Evolutionary conservation across 2,329 filamentous ascomycete species (phyloP), one percentile per base, ranked within the genome.

Genomic region (Cladosporium sp.): DNA sequence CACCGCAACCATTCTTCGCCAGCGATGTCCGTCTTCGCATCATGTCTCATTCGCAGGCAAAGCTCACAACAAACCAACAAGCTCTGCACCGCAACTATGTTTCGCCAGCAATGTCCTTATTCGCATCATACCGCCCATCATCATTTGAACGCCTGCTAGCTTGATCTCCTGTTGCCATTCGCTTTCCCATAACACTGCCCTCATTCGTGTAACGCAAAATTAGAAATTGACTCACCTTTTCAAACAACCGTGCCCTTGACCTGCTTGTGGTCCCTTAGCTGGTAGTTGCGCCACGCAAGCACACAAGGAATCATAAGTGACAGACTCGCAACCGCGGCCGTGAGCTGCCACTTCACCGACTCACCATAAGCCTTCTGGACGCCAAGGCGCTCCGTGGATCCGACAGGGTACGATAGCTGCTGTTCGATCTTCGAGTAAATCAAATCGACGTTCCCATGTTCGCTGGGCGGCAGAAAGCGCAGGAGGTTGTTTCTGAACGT

Each of bases 301-400:
- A 76, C 70, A 44, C 69, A 72, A 32, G 75, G 66, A 18, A 75
- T 41, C 4, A 69, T 70, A 21, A 78, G 34, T 51, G 69, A 74
- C 69, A 74, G 71, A 34, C 76, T 66, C 5, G 68, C 71, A 8
- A 73, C 75, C 54, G 77, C 70, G 4, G 78, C 78, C 55, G 80
- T 79, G 34, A 81, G 70, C 76, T 82, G 77, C n/a, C 73, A 69
- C 38, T 72, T 77, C 75, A 86, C 83, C 4, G 80, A 78, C 44
- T 81, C 79, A 1, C 78, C 82, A 66, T 86, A 86, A 0, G 83
- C 73, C 57, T 76, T 65, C 34, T 81, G 77, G 60, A 85, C 83
- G 2, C 77, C 84, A 21, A 76, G 67, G 18, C 84, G 74, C 26
- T 76, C 79, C 0, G 78, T 73, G 7, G 72, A 81, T 4, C 81